Base-by-base conservation (phyloP, 805 yeast genomes). In the Cyberlindnera mycetangii region DNA sequence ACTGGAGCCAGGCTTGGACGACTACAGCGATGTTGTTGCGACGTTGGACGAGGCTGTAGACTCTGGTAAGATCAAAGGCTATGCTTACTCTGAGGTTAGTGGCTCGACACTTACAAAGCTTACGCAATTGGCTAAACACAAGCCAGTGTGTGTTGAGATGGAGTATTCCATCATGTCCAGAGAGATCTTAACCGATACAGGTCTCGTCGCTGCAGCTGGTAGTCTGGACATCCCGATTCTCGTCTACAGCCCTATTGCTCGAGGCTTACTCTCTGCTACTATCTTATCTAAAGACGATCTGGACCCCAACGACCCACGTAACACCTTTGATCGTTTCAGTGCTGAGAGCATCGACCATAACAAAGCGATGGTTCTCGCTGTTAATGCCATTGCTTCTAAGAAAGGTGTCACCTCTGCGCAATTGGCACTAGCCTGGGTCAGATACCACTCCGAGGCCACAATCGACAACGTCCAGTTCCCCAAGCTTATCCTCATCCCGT, bases 191-290 rank as follows among this genome's bases (percentile, higher is more conserved):
- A 58, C 79, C 35, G 47, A 60, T 2, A 79, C 85, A 59, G 96
- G 92, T 1, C 71, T 85, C 17, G 75, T 81, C 49, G 76, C 72
- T 4, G 72, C 75, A 5, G 78, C 83, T 51, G 72, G 75, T 18
- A 78, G 82, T 49, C 64, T 72, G 25, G 71, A 71, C 14, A 75
- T 89, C 44, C 84, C 93, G 12, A 69, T 87, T 24, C 70, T 87
- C 45, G 86, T 89, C 21, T 89, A 89, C 65, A 84, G 95, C 22
- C 97, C 97, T 22, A 70, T 89, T 43, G 83, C 89, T 9, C 74
- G 86, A 55, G 97, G 96, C 1, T 68, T 83, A 47, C 71, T 89
- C 42, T 81, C 92, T 4, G 95, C 93, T 45, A 49, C 57, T 24
- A 64, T 81, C 42, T 78, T 64, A 19, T 63, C 73, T 5, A 54